Percentiles rank a stretch among this genome's conserved stretches.
Evolutionary conservation across 768 basidiomycete genomes (phyloP).

Genomic region (Suillus clintonianus): DNA sequence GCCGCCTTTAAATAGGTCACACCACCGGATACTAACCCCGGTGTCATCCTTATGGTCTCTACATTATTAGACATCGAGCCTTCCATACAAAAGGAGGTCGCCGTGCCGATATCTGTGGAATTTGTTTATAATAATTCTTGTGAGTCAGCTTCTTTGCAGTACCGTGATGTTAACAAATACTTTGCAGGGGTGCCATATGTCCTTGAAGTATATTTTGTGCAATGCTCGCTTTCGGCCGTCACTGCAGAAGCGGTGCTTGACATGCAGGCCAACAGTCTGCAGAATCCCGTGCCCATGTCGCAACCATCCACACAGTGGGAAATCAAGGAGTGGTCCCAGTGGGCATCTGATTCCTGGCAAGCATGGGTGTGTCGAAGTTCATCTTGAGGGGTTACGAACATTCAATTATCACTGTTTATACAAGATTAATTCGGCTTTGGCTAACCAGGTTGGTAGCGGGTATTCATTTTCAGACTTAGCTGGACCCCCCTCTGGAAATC

Average conservation of each 20-base stretch:
- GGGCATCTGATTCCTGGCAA: conserved; percentile 10
- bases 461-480: no score
- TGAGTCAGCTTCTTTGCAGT: not conserved
- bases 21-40: not conserved
- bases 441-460: not conserved
- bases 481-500: no score
- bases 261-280: conserved; percentile 5
- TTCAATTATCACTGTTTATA: no score
- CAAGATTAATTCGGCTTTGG: not conserved
- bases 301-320: not conserved
- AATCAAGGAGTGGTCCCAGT: not conserved
- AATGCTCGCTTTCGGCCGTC: conserved; percentile 8
- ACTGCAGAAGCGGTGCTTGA: not conserved
- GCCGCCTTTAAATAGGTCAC: not conserved
- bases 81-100: not conserved
- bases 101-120: not conserved
- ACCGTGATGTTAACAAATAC: no score
- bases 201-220: conserved; percentile 4
- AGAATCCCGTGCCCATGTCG: not conserved
- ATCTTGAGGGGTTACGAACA: not conserved
- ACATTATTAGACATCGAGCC: conserved; percentile 1
- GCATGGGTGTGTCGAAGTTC: not conserved
- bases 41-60: not conserved
- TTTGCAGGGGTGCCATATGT: not conserved
- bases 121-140: no score